Conservation (phyloP, 805 yeast species). For the Cyberlindnera subsufficiens region DNA sequence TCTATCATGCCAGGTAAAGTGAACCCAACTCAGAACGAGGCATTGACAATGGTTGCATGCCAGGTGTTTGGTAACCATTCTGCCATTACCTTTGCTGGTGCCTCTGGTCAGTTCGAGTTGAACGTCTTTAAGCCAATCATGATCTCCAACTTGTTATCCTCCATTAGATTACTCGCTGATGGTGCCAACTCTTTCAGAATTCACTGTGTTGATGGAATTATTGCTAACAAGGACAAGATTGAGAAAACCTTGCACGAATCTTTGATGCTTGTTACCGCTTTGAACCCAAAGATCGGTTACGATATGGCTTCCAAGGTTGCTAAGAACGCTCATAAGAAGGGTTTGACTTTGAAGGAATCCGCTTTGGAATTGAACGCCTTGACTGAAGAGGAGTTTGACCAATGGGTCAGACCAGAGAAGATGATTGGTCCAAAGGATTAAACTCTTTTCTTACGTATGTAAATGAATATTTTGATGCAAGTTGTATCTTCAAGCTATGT, state of each 20-base stretch:
- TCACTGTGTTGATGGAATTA: slow-evolving; percentile 92
- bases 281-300: slow-evolving; percentile 98
- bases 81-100: slow-evolving; percentile 94
- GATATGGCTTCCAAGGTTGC: slow-evolving; percentile 97
- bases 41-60: slow-evolving; percentile 95
- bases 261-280: slow-evolving; percentile 95
- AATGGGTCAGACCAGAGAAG: slow-evolving; percentile 96
- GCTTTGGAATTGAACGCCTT: slow-evolving; percentile 89
- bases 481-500: not conserved
- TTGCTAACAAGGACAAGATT: slow-evolving; percentile 84
- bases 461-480: not conserved
- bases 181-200: slow-evolving; percentile 85
- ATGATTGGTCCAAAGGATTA: slow-evolving; percentile 86
- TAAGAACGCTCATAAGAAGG: slow-evolving; percentile 97
- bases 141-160: slow-evolving; percentile 84
- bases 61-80: slow-evolving; percentile 98
- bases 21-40: slow-evolving; percentile 99
- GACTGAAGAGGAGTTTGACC: slow-evolving; percentile 80
- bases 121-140: slow-evolving; percentile 97
- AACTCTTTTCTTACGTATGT: not conserved
- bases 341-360: slow-evolving; percentile 89
- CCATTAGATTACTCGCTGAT: slow-evolving; percentile 85
- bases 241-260: slow-evolving; percentile 87
- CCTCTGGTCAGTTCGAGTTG: slow-evolving; percentile 97
- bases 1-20: slow-evolving; percentile 99